These are phyloP conservation scores for Phytopythium vexans DNA, from an alignment of 352 stramenopile species.

Conservation along the genomic window DNA sequence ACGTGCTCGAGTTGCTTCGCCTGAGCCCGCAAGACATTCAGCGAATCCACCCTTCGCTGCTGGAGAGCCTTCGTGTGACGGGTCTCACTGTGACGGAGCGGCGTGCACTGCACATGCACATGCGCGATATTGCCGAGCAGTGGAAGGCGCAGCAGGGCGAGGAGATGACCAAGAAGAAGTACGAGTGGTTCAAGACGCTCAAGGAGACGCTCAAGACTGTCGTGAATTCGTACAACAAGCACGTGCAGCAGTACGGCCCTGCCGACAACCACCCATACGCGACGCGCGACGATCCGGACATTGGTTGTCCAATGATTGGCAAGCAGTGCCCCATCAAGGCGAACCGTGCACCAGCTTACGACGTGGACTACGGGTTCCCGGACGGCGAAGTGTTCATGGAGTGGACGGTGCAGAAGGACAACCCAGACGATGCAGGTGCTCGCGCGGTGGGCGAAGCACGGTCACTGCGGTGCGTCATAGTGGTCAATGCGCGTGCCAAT, in stretches of 20 bases:
- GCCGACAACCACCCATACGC: conserved; percentile 87
- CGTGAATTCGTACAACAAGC: conserved; percentile 88
- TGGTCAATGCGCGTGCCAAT: conserved; percentile 70
- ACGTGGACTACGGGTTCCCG: conserved; percentile 76
- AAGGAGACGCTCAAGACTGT: conserved; percentile 93
- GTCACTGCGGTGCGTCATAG: conserved; percentile 50
- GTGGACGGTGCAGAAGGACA: conserved; percentile 61
- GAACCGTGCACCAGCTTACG: conserved; percentile 71
- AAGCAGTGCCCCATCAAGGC: conserved; percentile 91
- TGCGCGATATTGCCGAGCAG: too few species aligned
- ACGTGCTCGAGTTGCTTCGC: conserved; percentile 88
- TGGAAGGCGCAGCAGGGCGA: too few species aligned
- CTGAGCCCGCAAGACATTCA: conserved; percentile 85
- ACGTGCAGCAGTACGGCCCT: conserved; percentile 89
- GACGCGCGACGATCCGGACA: conserved; percentile 76
- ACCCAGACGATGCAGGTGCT: conserved; percentile 64
- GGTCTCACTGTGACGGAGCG: too few species aligned
- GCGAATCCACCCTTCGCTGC: conserved; percentile 85
- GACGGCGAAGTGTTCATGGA: conserved; percentile 80
- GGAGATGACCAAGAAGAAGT: too few species aligned
- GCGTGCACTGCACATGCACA: too few species aligned
- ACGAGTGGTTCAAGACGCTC: too few species aligned
- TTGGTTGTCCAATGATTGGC: conserved; percentile 84
- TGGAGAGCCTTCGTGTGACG: conserved; percentile 90
- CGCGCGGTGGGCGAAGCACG: conserved; percentile 65